These are phyloP conservation scores for Seiridium cupressi DNA, from an alignment of 2,329 filamentous ascomycete genomes.

Conservation along the genomic window DNA sequence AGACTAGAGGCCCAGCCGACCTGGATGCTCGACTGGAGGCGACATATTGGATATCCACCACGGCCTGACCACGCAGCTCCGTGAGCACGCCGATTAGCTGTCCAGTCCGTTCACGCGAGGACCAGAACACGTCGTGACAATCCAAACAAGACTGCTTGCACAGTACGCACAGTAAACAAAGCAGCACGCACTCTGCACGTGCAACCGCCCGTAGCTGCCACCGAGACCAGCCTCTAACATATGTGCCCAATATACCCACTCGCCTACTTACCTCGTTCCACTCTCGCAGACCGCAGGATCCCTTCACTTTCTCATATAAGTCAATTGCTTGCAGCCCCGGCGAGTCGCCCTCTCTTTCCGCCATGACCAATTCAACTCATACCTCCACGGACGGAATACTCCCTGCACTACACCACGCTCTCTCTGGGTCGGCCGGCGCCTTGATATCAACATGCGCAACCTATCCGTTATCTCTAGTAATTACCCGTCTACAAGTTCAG, in stretches of 20 bases:
- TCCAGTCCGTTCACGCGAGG: background rate
- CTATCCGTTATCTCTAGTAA: conserved; percentile 80
- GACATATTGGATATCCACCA: background rate
- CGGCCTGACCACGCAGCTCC: background rate
- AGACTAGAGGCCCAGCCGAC: background rate
- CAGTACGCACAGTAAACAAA: background rate
- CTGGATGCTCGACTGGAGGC: background rate
- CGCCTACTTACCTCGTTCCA: background rate
- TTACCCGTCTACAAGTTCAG: conserved; percentile 81
- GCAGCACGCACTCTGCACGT: background rate
- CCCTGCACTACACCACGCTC: conserved; percentile 76
- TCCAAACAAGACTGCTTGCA: background rate
- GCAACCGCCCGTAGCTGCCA: background rate
- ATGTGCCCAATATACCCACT: conserved; percentile 7
- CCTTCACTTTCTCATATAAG: background rate
- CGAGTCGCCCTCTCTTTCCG: background rate
- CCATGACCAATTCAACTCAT: conserved; percentile 13
- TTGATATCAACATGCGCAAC: conserved; percentile 75
- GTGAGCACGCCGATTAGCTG: background rate
- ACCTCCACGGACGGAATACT: conserved; percentile 39
- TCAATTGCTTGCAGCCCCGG: background rate
- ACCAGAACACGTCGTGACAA: background rate
- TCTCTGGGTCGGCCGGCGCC: conserved; percentile 76
- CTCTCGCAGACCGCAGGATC: background rate
- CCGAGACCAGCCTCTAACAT: background rate